These are phyloP conservation scores for Colletotrichum musae DNA, from an alignment of 2,329 filamentous ascomycete species.

Conservation along the genomic window DNA sequence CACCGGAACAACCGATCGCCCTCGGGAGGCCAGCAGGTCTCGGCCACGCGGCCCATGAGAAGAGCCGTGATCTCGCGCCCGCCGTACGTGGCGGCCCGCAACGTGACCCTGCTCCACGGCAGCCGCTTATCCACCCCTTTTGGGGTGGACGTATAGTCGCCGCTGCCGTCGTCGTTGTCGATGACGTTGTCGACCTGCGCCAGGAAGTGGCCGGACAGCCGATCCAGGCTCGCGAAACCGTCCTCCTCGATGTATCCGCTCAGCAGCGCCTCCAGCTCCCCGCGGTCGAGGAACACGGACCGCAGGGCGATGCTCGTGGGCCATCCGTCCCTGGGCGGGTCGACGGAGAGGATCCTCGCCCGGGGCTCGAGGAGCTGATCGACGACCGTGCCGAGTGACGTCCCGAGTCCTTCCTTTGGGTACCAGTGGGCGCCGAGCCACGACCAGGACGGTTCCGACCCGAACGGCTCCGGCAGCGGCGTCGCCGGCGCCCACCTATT, in stretches of 20 bases:
- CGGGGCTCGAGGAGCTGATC: background rate
- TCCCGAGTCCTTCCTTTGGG: background rate
- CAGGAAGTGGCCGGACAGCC: background rate
- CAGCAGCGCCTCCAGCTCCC: background rate
- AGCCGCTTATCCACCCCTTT: too few species aligned
- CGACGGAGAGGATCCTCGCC: background rate
- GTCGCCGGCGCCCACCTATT: background rate
- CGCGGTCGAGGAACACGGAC: background rate
- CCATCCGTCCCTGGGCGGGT: too few species aligned
- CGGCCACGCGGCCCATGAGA: background rate
- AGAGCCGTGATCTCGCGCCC: background rate
- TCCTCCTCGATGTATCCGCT: background rate
- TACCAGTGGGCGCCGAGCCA: background rate
- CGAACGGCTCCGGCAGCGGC: background rate
- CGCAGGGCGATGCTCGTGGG: background rate
- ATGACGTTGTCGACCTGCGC: background rate
- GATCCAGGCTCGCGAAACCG: too few species aligned
- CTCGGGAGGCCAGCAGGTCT: too few species aligned
- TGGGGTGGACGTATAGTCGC: too few species aligned
- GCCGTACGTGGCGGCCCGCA: too few species aligned
- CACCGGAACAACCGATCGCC: background rate
- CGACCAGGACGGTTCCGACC: background rate
- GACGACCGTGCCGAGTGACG: too few species aligned
- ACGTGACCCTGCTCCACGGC: too few species aligned
- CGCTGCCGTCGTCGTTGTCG: background rate